A percentile compares a stretch with the other conserved stretches of the same genome.
Conservation (phyloP, 169 alveolate genomes). For the Plasmodium blacklocki region DNA sequence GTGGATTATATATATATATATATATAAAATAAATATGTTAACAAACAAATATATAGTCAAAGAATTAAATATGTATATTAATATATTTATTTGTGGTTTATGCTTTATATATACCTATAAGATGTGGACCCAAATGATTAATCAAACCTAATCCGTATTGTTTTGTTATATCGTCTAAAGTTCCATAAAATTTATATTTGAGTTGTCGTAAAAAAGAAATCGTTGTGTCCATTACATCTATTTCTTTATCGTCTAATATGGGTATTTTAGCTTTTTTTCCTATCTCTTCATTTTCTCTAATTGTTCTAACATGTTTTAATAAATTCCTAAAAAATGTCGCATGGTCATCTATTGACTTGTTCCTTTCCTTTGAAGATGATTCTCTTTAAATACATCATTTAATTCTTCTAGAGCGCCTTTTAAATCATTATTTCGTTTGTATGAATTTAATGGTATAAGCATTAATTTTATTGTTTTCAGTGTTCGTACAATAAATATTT, state of each 20-base stretch:
- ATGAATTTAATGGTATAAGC: slow-evolving; percentile 1
- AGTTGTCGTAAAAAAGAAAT: slow-evolving; percentile 16
- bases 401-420: neutral
- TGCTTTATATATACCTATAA: slow-evolving; percentile 2
- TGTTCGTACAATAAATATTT: slow-evolving; percentile 11
- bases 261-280: neutral
- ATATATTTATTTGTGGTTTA: too few species aligned
- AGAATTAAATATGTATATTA: too few species aligned
- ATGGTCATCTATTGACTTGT: neutral
- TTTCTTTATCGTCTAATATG: neutral
- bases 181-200: neutral
- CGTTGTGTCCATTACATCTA: slow-evolving; percentile 3
- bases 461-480: slow-evolving; percentile 14
- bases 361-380: neutral
- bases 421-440: slow-evolving; percentile 14
- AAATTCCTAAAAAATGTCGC: neutral
- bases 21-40: too few species aligned
- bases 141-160: neutral
- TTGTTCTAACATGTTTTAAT: neutral
- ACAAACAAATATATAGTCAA: too few species aligned
- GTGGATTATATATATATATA: too few species aligned
- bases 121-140: slow-evolving; percentile 18
- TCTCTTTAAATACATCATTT: slow-evolving; percentile 8
- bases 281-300: neutral
- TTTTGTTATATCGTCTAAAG: slow-evolving; percentile 11